Conservation (phyloP, 305 asterid genomes). For the Galium porrigens region DNA sequence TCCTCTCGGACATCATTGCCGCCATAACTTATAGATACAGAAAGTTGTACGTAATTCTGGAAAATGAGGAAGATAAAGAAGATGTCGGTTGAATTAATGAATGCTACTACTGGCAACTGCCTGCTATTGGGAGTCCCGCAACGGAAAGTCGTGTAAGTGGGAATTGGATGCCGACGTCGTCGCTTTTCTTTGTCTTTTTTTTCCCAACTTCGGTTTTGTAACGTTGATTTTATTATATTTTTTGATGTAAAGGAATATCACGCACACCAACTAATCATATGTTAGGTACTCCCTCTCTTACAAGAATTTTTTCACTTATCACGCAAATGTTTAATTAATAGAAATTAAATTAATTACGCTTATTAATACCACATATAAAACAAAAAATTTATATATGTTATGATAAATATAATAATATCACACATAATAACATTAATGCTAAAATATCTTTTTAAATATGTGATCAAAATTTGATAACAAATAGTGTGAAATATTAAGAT, state of each 20-base stretch:
- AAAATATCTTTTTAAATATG: too few species aligned
- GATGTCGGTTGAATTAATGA: constrained; percentile 12
- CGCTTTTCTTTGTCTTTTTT: background rate
- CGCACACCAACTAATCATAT: background rate
- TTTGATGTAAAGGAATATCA: background rate
- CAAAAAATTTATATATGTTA: too few species aligned
- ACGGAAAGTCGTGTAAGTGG: background rate
- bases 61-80: background rate
- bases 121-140: background rate
- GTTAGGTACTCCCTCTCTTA: too few species aligned
- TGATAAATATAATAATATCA: too few species aligned
- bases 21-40: constrained; percentile 25
- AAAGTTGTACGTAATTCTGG: background rate
- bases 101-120: background rate
- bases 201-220: background rate
- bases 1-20: constrained; percentile 42
- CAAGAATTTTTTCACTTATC: too few species aligned
- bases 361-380: too few species aligned
- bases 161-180: constrained; percentile 10
- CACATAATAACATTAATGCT: too few species aligned
- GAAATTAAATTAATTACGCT: too few species aligned
- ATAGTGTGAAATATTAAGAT: too few species aligned
- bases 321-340: too few species aligned
- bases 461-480: too few species aligned
- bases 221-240: background rate